Percentiles rank a stretch among this genome's conserved stretches.
These are phyloP conservation scores for Colletotrichum acutatum DNA, from an alignment of 2,329 filamentous ascomycete genomes.

Conservation along the genomic window DNA sequence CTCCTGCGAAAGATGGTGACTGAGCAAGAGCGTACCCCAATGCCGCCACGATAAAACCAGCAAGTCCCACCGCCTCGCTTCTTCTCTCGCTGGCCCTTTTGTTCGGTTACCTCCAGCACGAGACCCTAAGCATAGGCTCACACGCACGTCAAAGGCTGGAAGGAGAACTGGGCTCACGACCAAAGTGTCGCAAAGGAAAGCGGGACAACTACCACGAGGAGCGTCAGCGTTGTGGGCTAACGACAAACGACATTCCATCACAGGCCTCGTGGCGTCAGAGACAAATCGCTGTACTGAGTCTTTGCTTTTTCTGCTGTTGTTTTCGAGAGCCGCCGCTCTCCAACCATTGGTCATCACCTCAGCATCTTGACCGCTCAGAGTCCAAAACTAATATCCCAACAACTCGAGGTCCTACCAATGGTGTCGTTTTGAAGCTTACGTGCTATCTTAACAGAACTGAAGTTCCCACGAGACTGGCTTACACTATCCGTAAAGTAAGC, in stretches of 20 bases:
- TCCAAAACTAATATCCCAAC: not conserved
- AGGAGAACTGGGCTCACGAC: not conserved
- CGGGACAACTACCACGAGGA: not conserved
- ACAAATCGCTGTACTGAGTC: not conserved
- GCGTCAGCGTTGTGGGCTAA: not conserved
- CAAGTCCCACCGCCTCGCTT: not conserved
- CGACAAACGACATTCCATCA: slow-evolving; percentile 11
- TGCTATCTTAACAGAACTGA: slow-evolving; percentile 8
- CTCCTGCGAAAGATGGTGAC: too few relatives aligned
- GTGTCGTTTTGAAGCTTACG: not conserved
- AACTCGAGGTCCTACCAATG: slow-evolving; percentile 4
- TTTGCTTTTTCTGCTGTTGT: slow-evolving; percentile 1
- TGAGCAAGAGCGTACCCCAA: not conserved
- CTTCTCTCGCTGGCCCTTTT: slow-evolving; percentile 7
- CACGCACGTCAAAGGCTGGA: not conserved
- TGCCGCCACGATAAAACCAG: not conserved
- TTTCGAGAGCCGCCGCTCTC: not conserved
- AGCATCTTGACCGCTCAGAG: slow-evolving; percentile 5
- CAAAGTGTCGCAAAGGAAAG: slow-evolving; percentile 3
- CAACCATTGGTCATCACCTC: not conserved
- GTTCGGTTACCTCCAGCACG: not conserved
- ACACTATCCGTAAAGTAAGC: slow-evolving; percentile 2
- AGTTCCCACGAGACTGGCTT: slow-evolving; percentile 10
- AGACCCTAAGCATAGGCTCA: not conserved
- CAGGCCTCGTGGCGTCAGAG: slow-evolving; percentile 11